A percentile compares a stretch with the other conserved stretches of the same genome.
phyloP scores from a whole-genome alignment of 2,329 filamentous ascomycete species.

The Venturia aucupariae region DNA sequence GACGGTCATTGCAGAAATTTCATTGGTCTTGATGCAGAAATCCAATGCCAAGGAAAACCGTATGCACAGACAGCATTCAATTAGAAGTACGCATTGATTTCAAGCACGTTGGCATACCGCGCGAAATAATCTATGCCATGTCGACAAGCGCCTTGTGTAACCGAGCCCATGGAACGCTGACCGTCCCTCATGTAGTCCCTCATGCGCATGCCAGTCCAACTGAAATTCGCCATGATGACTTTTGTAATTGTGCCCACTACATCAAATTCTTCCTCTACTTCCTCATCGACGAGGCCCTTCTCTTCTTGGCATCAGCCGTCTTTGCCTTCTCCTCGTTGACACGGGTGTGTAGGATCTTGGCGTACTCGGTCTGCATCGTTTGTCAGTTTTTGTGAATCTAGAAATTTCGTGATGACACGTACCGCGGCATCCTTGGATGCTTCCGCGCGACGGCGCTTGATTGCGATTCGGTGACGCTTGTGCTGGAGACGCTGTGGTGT shows the following conservation, averaged over 20 bases:
- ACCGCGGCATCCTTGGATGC: constrained; percentile 98
- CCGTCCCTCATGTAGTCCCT: constrained; percentile 1
- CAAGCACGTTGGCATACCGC: neutral
- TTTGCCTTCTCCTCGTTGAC: constrained; percentile 90
- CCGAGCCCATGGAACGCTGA: neutral
- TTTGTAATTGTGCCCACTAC: neutral
- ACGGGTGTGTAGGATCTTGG: constrained; percentile 92
- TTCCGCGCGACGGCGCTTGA: constrained; percentile 97
- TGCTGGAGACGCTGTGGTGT: constrained; percentile 99
- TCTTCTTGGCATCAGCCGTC: constrained; percentile 92
- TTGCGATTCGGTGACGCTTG: constrained; percentile 95
- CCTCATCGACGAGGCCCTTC: constrained; percentile 84
- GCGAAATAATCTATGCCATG: constrained; percentile 6
- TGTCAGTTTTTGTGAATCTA: constrained; percentile 28
- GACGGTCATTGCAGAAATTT: too few relatives aligned
- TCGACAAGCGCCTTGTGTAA: neutral
- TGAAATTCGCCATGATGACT: neutral
- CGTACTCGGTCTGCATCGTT: constrained; percentile 75
- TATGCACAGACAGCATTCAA: neutral
- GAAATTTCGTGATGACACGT: constrained; percentile 39
- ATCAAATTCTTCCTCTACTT: constrained; percentile 47
- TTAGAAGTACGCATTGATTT: constrained; percentile 1
- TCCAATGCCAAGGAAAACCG: neutral
- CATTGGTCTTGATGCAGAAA: neutral
- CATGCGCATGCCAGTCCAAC: constrained; percentile 3